Percentiles rank a stretch among this genome's conserved stretches.
phyloP scores from a whole-genome alignment of 1,139 yeast species.

The Yamadazyma triangularis region DNA sequence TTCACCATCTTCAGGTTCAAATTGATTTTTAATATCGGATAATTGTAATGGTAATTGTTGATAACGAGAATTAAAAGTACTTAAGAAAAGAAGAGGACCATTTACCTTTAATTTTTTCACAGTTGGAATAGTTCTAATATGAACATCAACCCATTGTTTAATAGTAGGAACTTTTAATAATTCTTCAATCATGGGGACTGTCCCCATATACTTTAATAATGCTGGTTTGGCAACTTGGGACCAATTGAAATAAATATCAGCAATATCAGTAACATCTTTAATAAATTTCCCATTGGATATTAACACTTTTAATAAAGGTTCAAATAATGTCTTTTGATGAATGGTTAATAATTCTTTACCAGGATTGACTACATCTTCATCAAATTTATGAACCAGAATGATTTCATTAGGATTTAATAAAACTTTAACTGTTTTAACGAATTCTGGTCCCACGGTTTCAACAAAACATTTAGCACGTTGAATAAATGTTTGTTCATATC shows the following conservation, averaged over 20 bases:
- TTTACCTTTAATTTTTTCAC: constrained; percentile 44
- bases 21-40: constrained; percentile 50
- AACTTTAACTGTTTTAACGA: constrained; percentile 45
- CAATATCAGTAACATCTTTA: constrained; percentile 46
- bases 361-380: constrained; percentile 56
- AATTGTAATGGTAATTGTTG: constrained; percentile 69
- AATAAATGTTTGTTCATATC: constrained; percentile 72
- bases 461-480: constrained; percentile 65
- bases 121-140: constrained; percentile 33
- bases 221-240: constrained; percentile 46
- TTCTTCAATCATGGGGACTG: constrained; percentile 30
- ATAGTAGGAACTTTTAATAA: constrained; percentile 40
- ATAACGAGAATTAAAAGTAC: constrained; percentile 72
- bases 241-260: constrained; percentile 66
- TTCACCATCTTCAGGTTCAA: constrained; percentile 50
- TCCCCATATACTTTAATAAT: constrained; percentile 57
- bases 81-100: constrained; percentile 61
- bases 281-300: constrained; percentile 63
- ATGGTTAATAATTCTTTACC: constrained; percentile 58
- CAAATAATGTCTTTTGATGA: constrained; percentile 53
- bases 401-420: constrained; percentile 30
- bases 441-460: constrained; percentile 42
- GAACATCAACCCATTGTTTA: constrained; percentile 50
- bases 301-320: constrained; percentile 42
- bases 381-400: constrained; percentile 43